phyloP scores from a whole-genome alignment of 2,329 filamentous ascomycete genomes.

The Paracorniculantispora psalliotae region DNA sequence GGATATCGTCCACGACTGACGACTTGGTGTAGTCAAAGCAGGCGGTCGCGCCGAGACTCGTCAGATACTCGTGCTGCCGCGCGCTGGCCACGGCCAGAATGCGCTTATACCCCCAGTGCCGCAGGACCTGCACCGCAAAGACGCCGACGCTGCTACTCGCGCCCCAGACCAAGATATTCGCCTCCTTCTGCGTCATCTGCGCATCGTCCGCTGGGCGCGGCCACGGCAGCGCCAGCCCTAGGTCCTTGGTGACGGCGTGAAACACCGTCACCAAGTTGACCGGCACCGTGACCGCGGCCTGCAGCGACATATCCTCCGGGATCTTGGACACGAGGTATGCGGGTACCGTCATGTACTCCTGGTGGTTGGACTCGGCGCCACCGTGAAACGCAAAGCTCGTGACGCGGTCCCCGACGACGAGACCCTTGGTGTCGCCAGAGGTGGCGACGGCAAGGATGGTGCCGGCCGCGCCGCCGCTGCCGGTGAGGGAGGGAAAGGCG shows the following conservation, averaged over 20 bases:
- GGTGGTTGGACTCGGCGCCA: constrained; percentile 45
- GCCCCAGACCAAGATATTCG: constrained; percentile 47
- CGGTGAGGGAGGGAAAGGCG: constrained; percentile 44
- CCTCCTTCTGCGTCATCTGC: constrained; percentile 33
- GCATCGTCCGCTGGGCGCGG: constrained; percentile 38
- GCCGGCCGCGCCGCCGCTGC: constrained; percentile 47
- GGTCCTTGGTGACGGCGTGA: constrained; percentile 45
- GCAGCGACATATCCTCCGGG: constrained; percentile 34
- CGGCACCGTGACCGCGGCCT: constrained; percentile 48
- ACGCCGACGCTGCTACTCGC: constrained; percentile 49
- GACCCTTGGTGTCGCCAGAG: constrained; percentile 29
- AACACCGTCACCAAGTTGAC: constrained; percentile 57
- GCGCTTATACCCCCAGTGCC: constrained; percentile 47
- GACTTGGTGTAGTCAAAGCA: constrained; percentile 44
- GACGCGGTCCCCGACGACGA: constrained; percentile 51
- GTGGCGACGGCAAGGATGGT: constrained; percentile 47
- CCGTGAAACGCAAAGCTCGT: constrained; percentile 49
- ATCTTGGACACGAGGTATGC: constrained; percentile 45
- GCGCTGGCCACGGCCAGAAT: constrained; percentile 44
- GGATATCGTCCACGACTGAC: constrained; percentile 32
- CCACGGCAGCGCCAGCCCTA: constrained; percentile 52
- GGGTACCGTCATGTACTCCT: constrained; percentile 49
- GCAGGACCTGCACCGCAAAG: constrained; percentile 45
- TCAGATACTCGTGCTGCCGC: constrained; percentile 40
- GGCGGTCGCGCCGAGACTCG: constrained; percentile 37